A percentile compares a stretch with the other conserved stretches of the same genome.
phyloP scores from a whole-genome alignment of 805 yeast species.

The Candida boidinii region DNA sequence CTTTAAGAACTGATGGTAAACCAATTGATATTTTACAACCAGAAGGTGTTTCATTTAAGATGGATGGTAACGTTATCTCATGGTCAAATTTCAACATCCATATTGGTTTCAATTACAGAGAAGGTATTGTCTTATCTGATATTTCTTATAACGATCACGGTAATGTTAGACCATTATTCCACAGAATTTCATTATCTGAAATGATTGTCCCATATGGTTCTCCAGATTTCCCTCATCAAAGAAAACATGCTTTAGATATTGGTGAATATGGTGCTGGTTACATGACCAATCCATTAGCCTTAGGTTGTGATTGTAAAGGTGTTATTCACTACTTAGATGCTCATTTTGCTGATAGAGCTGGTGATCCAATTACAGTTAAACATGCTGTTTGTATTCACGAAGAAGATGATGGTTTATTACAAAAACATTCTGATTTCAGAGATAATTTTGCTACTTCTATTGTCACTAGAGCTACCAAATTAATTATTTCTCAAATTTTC shows the following conservation, averaged over 20 bases:
- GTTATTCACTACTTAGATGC: constrained; percentile 78
- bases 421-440: constrained; percentile 80
- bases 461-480: constrained; percentile 66
- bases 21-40: constrained; percentile 73
- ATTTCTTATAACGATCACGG: constrained; percentile 71
- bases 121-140: constrained; percentile 73
- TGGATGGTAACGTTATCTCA: constrained; percentile 59
- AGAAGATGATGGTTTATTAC: constrained; percentile 74
- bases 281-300: constrained; percentile 69
- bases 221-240: constrained; percentile 74
- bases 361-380: constrained; percentile 62
- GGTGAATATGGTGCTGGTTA: constrained; percentile 87
- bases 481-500: constrained; percentile 71
- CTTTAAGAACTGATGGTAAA: constrained; percentile 52
- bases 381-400: constrained; percentile 81
- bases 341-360: constrained; percentile 58
- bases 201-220: constrained; percentile 83
- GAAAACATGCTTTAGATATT: constrained; percentile 80
- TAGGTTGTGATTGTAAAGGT: constrained; percentile 84
- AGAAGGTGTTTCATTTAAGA: constrained; percentile 70
- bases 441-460: constrained; percentile 69
- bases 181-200: constrained; percentile 68
- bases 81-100: constrained; percentile 78
- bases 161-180: constrained; percentile 63
- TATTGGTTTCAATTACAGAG: constrained; percentile 79